Evolutionary conservation across 148 eudicot genomes (phyloP).

Genomic region (Suaeda aralocaspica): DNA sequence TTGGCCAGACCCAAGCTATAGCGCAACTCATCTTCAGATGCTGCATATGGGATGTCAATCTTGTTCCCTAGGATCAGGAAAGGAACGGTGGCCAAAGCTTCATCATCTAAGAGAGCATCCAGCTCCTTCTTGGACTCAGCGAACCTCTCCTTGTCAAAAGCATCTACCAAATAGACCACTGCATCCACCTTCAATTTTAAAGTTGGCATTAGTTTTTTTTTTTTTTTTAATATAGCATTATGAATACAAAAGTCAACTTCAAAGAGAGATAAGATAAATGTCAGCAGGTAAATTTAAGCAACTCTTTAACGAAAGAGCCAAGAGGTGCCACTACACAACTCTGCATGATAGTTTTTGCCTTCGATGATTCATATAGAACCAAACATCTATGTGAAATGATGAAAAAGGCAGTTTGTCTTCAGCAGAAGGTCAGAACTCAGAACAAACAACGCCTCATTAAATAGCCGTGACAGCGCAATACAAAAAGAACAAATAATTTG

Average conservation of each 20-base stretch:
- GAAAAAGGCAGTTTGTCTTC: conserved; percentile 9
- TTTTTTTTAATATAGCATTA: background rate
- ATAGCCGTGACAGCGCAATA: no score
- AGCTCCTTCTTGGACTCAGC: conserved; percentile 81
- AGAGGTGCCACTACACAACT: conserved; percentile 8
- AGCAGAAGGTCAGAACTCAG: background rate
- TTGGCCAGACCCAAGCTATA: conserved; percentile 57
- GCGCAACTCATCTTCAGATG: conserved; percentile 76
- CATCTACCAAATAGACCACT: conserved; percentile 79
- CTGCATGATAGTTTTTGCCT: conserved; percentile 19
- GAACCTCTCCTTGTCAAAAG: conserved; percentile 78
- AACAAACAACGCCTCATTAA: background rate
- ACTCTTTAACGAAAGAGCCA: background rate
- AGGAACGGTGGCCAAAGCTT: conserved; percentile 69
- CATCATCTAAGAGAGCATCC: conserved; percentile 82
- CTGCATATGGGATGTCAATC: conserved; percentile 83
- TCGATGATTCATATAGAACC: conserved; percentile 25
- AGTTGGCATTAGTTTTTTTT: conserved; percentile 3
- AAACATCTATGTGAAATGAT: conserved; percentile 22
- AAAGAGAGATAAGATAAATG: background rate
- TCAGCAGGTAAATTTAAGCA: background rate
- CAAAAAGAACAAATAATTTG: background rate
- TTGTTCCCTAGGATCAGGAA: conserved; percentile 77
- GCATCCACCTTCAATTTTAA: conserved; percentile 63
- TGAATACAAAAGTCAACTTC: background rate